These are phyloP conservation scores for Macrolepiota dolichaula DNA, from an alignment of 768 basidiomycete genomes.

Conservation along the genomic window DNA sequence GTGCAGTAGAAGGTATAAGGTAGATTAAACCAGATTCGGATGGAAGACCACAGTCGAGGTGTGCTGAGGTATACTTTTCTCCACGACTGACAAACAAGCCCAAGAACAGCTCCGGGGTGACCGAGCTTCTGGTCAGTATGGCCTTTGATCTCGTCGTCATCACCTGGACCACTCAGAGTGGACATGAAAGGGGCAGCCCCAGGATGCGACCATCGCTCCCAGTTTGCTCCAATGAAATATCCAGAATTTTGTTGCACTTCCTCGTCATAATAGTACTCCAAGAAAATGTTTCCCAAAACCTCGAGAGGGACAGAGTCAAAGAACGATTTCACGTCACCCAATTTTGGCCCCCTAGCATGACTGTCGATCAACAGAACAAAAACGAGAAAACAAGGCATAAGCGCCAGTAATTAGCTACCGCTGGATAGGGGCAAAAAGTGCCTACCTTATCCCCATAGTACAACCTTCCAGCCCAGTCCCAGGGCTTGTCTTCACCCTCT, in stretches of 20 bases:
- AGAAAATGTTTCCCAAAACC: constrained; percentile 11
- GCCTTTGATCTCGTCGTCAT: background rate
- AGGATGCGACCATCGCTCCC: constrained; percentile 8
- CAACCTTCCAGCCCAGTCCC: background rate
- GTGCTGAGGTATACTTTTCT: constrained; percentile 7
- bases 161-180: background rate
- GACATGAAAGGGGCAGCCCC: background rate
- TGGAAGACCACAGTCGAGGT: constrained; percentile 11
- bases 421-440: background rate
- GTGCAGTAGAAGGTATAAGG: constrained; percentile 6
- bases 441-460: background rate
- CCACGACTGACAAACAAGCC: constrained; percentile 9
- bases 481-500: background rate
- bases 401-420: background rate
- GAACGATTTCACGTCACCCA: background rate
- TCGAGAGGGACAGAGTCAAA: constrained; percentile 8
- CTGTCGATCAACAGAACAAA: background rate
- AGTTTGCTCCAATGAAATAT: constrained; percentile 11
- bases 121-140: constrained; percentile 7
- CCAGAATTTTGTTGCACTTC: constrained; percentile 11
- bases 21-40: constrained; percentile 11
- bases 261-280: constrained; percentile 12
- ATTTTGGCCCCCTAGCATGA: background rate
- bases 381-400: background rate
- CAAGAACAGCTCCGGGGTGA: constrained; percentile 8